A percentile compares a stretch with the other conserved stretches of the same genome.
These are phyloP conservation scores for Fusarium sp. DNA, from an alignment of 2,329 filamentous ascomycete species.

Conservation along the genomic window DNA sequence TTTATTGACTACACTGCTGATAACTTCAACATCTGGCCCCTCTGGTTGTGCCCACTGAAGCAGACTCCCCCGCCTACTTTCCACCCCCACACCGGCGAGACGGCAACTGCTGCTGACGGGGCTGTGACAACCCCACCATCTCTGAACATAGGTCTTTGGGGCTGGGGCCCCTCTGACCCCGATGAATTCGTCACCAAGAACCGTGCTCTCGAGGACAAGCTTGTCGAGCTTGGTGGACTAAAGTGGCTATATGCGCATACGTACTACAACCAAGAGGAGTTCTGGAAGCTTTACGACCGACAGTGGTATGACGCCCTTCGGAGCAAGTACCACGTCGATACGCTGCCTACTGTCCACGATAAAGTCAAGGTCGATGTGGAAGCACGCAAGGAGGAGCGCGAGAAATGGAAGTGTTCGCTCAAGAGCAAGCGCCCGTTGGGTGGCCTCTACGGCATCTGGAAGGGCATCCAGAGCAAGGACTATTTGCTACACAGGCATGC, in stretches of 20 bases:
- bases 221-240: constrained; percentile 74
- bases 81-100: constrained; percentile 60
- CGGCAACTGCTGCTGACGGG: constrained; percentile 37
- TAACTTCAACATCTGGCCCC: constrained; percentile 64
- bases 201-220: constrained; percentile 73
- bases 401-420: constrained; percentile 52
- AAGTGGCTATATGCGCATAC: constrained; percentile 91
- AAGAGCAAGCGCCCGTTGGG: constrained; percentile 64
- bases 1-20: constrained; percentile 65
- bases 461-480: constrained; percentile 66
- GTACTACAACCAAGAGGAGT: constrained; percentile 79
- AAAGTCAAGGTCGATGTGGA: constrained; percentile 70
- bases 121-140: constrained; percentile 49
- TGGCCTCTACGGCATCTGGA: constrained; percentile 67
- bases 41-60: constrained; percentile 67
- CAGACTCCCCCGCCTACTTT: constrained; percentile 61
- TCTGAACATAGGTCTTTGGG: constrained; percentile 80
- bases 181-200: constrained; percentile 74
- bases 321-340: constrained; percentile 67
- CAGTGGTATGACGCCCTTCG: constrained; percentile 70
- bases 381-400: constrained; percentile 52
- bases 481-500: constrained; percentile 63
- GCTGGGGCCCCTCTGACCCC: constrained; percentile 69
- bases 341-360: constrained; percentile 73
- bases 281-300: constrained; percentile 70